Evolutionary conservation across 768 basidiomycete species (phyloP), one percentile per base, ranked within the genome.

Genomic region (Russula virescens): DNA sequence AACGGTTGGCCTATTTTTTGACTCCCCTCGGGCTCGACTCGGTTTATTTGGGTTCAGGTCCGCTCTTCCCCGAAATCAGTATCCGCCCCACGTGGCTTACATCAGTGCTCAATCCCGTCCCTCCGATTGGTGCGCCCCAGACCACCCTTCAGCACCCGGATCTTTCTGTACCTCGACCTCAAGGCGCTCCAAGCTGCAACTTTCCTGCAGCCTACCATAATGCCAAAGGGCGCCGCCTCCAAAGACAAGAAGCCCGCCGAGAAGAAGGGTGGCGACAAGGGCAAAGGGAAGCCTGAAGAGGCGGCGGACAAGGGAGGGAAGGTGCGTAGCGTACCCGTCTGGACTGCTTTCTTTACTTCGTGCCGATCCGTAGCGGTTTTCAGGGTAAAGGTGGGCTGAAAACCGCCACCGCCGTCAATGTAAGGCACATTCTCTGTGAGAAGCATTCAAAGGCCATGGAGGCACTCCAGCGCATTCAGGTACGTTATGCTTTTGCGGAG

Each of bases 341-440:
- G 18, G 5, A 18, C 35, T 42, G 10, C 5, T 43, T 43, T 19
- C 5, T 31, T 51, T 18, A 1, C 21, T 25, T 16, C 45, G 53
- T 58, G 26, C 42, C 40, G n/a, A 55, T 47, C 49, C 6, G 21
- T 16, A 19, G 49, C 8, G 31, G 31, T 40, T n/a, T 21, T 31
- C 51, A 82, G 82, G 79, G 75, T 18, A 86, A 86, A 71, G 80
- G 82, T 26, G 78, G 76, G 2, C 71, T 92, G 73, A 93, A 91
- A 73, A 75, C 90, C 28, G 91, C 91, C 13, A 91, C 84, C 8
- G 84, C 91, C 31, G 76, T 94, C 43, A 92, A 92, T 71, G 91
- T 94, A 34, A 85, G 91, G 31, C 91, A 94, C 71, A 90, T 94
- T 47, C 77, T 94, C 23, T 94, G 91, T 73, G 91, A 94, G 75